Percentiles rank a stretch among this genome's conserved stretches.
These are phyloP conservation scores for Diplocarpon mali DNA, from an alignment of 2,329 filamentous ascomycete species.

Conservation along the genomic window DNA sequence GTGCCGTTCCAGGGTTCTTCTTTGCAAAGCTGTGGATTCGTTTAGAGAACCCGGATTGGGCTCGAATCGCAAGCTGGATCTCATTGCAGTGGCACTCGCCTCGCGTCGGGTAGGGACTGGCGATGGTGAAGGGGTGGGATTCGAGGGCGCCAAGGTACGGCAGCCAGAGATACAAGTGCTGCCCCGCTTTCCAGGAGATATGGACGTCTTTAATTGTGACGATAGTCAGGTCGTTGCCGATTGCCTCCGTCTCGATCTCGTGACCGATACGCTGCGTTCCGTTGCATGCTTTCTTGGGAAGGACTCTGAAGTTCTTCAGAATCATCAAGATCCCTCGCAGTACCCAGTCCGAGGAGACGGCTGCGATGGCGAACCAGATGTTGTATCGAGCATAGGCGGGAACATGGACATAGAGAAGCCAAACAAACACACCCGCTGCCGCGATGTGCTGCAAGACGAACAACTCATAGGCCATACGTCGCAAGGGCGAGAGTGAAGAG, in stretches of 20 bases:
- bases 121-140: conserved; percentile 51
- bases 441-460: conserved; percentile 59
- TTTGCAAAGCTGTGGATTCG: conserved; percentile 38
- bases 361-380: conserved; percentile 54
- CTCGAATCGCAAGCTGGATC: conserved; percentile 47
- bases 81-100: conserved; percentile 33
- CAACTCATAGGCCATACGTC: conserved; percentile 56
- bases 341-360: conserved; percentile 51
- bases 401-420: conserved; percentile 52
- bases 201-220: conserved; percentile 49
- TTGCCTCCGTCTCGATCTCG: conserved; percentile 35
- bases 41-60: conserved; percentile 46
- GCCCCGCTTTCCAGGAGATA: conserved; percentile 47
- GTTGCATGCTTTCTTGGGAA: conserved; percentile 15
- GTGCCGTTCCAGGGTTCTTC: conserved; percentile 26
- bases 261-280: conserved; percentile 38
- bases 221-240: conserved; percentile 42
- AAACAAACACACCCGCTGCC: conserved; percentile 50
- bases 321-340: conserved; percentile 34
- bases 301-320: conserved; percentile 41
- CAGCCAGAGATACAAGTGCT: conserved; percentile 51
- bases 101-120: conserved; percentile 40
- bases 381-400: conserved; percentile 48
- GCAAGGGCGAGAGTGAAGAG: conserved; percentile 50
- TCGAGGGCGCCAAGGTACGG: conserved; percentile 43